phyloP scores from a whole-genome alignment of 441 rosid species.

The Croton setiger region DNA sequence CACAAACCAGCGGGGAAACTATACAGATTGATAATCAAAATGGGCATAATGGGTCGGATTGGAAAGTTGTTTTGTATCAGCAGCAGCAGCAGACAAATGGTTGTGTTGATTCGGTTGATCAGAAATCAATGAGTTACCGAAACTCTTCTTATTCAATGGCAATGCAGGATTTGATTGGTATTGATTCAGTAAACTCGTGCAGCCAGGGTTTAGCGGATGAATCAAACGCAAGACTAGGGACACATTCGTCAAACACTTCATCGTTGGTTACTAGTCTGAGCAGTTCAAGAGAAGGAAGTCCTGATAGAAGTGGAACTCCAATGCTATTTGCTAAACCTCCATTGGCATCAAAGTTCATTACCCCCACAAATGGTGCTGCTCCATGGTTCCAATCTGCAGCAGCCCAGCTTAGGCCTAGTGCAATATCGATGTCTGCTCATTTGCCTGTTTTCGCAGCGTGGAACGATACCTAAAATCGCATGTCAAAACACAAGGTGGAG shows the following conservation, averaged over 20 bases:
- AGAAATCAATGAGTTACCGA: constrained; percentile 28
- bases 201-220: constrained; percentile 37
- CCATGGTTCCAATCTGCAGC: constrained; percentile 52
- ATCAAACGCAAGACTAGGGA: constrained; percentile 28
- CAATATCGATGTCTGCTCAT: constrained; percentile 48
- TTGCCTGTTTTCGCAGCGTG: constrained; percentile 72
- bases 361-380: constrained; percentile 29
- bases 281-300: constrained; percentile 71
- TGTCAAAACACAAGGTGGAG: background rate
- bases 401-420: constrained; percentile 40
- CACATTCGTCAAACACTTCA: constrained; percentile 47
- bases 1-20: constrained; percentile 20
- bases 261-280: constrained; percentile 59
- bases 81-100: constrained; percentile 21
- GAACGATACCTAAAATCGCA: constrained; percentile 48
- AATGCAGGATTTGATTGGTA: constrained; percentile 42
- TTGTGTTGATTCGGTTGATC: constrained; percentile 34
- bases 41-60: constrained; percentile 24
- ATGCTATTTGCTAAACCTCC: constrained; percentile 52
- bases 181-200: constrained; percentile 33
- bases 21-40: constrained; percentile 24
- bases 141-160: constrained; percentile 34
- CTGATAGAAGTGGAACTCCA: constrained; percentile 40
- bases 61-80: constrained; percentile 45
- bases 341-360: constrained; percentile 44